Conservation (phyloP, 202 grass and related monocot genomes). For the Zoysia matrella region DNA sequence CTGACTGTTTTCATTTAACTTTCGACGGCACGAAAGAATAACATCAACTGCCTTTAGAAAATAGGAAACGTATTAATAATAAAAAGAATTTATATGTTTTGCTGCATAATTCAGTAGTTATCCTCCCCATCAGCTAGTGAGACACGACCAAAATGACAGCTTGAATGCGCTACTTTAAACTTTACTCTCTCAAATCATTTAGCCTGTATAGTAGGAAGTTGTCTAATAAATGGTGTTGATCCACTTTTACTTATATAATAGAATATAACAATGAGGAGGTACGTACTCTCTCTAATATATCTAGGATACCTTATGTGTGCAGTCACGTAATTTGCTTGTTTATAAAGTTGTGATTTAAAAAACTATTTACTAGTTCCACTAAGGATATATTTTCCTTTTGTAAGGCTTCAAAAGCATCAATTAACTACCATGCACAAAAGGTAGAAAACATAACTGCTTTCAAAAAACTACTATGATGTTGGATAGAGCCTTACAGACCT, state of each 20-base stretch:
- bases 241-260: background rate
- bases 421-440: background rate
- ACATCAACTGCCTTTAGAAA: conserved; percentile 75
- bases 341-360: background rate
- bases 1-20: conserved; percentile 71
- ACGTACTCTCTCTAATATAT: conserved; percentile 25
- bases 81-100: conserved; percentile 17
- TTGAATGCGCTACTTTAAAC: background rate
- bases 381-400: background rate
- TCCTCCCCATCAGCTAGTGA: background rate
- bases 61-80: conserved; percentile 21
- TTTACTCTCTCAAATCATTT: background rate
- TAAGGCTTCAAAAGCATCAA: background rate
- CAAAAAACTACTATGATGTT: background rate
- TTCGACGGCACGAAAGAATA: conserved; percentile 70
- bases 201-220: background rate
- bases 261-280: background rate
- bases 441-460: background rate
- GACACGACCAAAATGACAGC: background rate
- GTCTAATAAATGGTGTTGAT: background rate
- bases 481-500: conserved; percentile 45
- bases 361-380: background rate
- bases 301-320: background rate
- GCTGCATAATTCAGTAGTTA: background rate
- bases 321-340: background rate